These are phyloP conservation scores for Cercospora beticola DNA, from an alignment of 2,329 filamentous ascomycete genomes.

Conservation along the genomic window DNA sequence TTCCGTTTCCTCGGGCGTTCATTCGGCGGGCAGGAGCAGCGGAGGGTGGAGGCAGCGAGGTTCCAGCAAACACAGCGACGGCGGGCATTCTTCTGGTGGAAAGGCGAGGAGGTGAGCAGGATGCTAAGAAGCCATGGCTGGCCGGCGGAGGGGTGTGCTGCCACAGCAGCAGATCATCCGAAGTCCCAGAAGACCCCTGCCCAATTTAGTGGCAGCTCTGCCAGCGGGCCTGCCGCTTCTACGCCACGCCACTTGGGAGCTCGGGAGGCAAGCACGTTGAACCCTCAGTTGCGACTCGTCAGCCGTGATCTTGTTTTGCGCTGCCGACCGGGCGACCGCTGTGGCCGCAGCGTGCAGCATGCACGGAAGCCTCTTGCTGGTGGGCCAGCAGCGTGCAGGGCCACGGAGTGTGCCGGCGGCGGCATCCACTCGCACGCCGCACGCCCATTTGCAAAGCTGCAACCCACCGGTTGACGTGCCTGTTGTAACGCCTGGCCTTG, in stretches of 20 bases:
- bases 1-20: neutral
- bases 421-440: neutral
- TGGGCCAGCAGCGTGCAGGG: too few relatives aligned
- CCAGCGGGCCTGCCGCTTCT: neutral
- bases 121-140: neutral
- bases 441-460: neutral
- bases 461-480: too few relatives aligned
- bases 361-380: too few relatives aligned
- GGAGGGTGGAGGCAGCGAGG: neutral
- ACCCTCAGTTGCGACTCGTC: constrained; percentile 3
- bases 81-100: neutral
- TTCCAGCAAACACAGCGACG: neutral
- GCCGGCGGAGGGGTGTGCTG: neutral
- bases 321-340: too few relatives aligned
- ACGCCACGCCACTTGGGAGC: too few relatives aligned
- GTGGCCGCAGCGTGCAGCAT: too few relatives aligned
- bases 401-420: too few relatives aligned
- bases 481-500: neutral
- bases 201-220: neutral
- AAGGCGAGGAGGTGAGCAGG: neutral
- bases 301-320: neutral
- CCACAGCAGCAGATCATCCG: constrained; percentile 4
- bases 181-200: constrained; percentile 1
- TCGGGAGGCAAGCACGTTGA: too few relatives aligned
- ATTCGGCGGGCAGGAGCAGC: neutral